Base-by-base conservation (phyloP, 2,329 filamentous ascomycete species). In the Neofusicoccum parvum region DNA sequence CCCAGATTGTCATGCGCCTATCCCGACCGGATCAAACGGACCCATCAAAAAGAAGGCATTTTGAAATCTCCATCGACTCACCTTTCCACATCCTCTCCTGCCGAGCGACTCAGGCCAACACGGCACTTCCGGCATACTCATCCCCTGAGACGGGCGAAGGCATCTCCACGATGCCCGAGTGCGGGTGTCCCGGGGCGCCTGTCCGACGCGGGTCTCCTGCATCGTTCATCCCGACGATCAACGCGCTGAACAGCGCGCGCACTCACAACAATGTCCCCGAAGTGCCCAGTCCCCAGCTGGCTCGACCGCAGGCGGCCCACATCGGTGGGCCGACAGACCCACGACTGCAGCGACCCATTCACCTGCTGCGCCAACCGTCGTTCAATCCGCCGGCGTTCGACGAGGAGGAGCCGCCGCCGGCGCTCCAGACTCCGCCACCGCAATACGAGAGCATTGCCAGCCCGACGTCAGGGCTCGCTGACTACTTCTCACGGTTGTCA, bases 41-140 rank as follows among this genome's bases (percentile, higher is more conserved):
- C 72, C 88, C 92, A 0, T 83, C 82, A 0, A 94, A 94, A 74
- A 87, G 93, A 68, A 87, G 93, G 39, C 94, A 97, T 75, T 97
- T 96, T 70, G 94, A 97, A 77, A 97, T 97, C 72, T 96, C 92
- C 70, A 97, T 97, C 71, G 94, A 97, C 78, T 97, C 93, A 1
- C 94, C 94, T 0, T 94, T 97, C 75, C 94, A 94, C 68, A 92
- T 97, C 51, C 89, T 97, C 54, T 94, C 94, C 68, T 97, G 94
- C 80, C 91, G 91, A 68, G 93, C 94, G n/a, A 96, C 92, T 0
- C 91, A 95, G 75, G 90, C 92, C 58, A 97, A 97, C 77, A 96
- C 91, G 32, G 88, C 88, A 12, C 85, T 97, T 11, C 94, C 94
- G 0, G 90, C 91, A 15, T 97, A 97, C 76, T 88, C 87, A 9